Percentiles rank a stretch among this genome's conserved stretches.
These are phyloP conservation scores for Serendipita sp. DNA, from an alignment of 768 basidiomycete genomes.

Conservation along the genomic window DNA sequence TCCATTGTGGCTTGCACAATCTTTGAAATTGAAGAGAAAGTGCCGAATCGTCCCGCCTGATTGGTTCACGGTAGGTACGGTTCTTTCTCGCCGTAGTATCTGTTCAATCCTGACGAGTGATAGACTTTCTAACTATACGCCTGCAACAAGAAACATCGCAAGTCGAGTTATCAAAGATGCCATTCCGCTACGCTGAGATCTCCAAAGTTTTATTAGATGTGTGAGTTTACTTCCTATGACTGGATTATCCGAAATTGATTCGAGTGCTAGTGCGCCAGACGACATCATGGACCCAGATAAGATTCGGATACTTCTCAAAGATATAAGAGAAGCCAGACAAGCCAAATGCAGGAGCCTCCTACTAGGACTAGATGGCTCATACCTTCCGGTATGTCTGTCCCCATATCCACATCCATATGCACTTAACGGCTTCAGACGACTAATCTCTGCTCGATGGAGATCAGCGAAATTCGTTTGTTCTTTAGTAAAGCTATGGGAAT, in stretches of 20 bases:
- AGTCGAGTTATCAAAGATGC: constrained; percentile 59
- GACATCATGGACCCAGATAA: constrained; percentile 76
- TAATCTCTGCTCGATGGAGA: constrained; percentile 77
- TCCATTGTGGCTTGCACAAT: constrained; percentile 93
- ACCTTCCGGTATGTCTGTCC: constrained; percentile 44
- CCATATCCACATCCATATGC: background rate
- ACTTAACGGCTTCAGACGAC: constrained; percentile 24
- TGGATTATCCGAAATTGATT: background rate
- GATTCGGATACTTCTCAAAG: constrained; percentile 72
- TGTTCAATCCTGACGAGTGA: no score
- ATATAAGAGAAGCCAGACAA: constrained; percentile 89
- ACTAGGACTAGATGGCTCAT: constrained; percentile 59
- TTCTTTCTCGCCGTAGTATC: constrained; percentile 5
- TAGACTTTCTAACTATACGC: constrained; percentile 68
- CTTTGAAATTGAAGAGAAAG: constrained; percentile 86
- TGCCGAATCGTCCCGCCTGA: constrained; percentile 81
- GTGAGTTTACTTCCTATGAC: constrained; percentile 31
- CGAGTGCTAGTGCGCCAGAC: constrained; percentile 58
- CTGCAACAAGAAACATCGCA: constrained; percentile 58
- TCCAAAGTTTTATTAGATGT: constrained; percentile 85
- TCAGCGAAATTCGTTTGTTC: constrained; percentile 85
- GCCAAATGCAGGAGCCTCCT: constrained; percentile 85
- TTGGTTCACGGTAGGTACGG: constrained; percentile 75
- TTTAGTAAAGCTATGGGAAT: constrained; percentile 70
- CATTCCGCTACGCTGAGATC: constrained; percentile 79